A percentile compares a stretch with the other conserved stretches of the same genome.
phyloP scores from a whole-genome alignment of 2,329 filamentous ascomycete genomes.

The Lachnum nothofagi region DNA sequence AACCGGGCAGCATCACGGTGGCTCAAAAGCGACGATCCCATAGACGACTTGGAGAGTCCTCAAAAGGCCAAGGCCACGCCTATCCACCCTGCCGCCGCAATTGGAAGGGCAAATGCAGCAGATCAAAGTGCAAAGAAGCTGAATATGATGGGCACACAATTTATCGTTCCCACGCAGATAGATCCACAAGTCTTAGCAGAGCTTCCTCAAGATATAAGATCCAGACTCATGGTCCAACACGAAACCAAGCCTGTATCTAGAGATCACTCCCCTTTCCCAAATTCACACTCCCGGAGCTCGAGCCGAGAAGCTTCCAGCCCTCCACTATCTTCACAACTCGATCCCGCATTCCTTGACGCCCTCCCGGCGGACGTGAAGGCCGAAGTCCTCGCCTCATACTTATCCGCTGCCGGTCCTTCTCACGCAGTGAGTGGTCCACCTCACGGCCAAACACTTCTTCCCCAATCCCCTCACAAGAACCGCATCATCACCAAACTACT shows the following conservation, averaged over 20 bases:
- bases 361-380: conserved; percentile 80
- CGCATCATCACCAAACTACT: conserved; percentile 41
- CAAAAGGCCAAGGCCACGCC: conserved; percentile 42
- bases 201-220: conserved; percentile 76
- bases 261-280: conserved; percentile 31
- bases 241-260: conserved; percentile 23
- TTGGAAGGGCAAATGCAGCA: conserved; percentile 44
- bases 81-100: conserved; percentile 49
- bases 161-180: conserved; percentile 77
- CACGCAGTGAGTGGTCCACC: conserved; percentile 21
- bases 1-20: conserved; percentile 9
- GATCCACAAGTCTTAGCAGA: conserved; percentile 80
- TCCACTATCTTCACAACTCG: conserved; percentile 66
- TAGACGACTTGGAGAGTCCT: conserved; percentile 50
- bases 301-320: conserved; percentile 3
- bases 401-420: conserved; percentile 14
- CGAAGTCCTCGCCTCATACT: conserved; percentile 73
- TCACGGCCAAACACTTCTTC: conserved; percentile 32
- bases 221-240: conserved; percentile 62
- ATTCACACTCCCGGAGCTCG: conserved; percentile 29
- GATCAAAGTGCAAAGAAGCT: conserved; percentile 55
- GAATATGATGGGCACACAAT: conserved; percentile 83
- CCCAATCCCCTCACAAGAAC: conserved; percentile 52
- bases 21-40: conserved; percentile 41
- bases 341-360: conserved; percentile 76